Evolutionary conservation across 2,329 filamentous ascomycete species (phyloP), one percentile per base, ranked within the genome.

Genomic region (Dactylonectria estremocensis): DNA sequence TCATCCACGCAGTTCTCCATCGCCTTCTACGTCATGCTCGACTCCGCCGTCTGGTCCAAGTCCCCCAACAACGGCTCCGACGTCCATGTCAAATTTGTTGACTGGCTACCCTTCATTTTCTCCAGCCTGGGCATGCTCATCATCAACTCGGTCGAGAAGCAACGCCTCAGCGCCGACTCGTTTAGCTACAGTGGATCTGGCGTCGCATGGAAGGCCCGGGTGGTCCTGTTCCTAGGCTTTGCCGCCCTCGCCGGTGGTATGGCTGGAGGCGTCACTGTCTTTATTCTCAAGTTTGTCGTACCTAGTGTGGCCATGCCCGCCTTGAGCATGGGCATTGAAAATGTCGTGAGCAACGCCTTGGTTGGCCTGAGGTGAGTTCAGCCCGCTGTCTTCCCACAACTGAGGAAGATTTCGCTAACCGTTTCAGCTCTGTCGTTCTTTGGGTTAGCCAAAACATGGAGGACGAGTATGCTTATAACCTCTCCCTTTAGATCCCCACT

Each of bases 371-470:
- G 86, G 86, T 88, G 78, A 71, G 86, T 80, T 57, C 20, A 18
- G 14, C 31, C 43, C 8, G 1, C 6, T 7, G 35, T 31, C 5
- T 28, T 35, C 5, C 5, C 10, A 14, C 37, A 22, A 28, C 3
- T 35, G 7, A 28, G 4, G 3, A 56, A 10, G 9, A 18, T 35
- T 35, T 28, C 63, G n/a, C 74, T 79, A 62, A 74, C 62, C 22
- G 6, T 4, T 11, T 16, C 71, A 89, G 89, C 80, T 88, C 87
- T 22, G 89, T 91, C 54, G 87, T 91, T 67, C 84, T 92, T 48
- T 92, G 90, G 90, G 81, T 92, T 62, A 90, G 87, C 81, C 90
- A 92, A 84, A 92, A 92, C 75, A 91, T 92, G 88, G 90, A 92
- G 83, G 90, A 92, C 75, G 90, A 92, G 80, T 92, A 92, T 74